These are phyloP conservation scores for Aspergillus sclerotialis DNA, from an alignment of 2,329 filamentous ascomycete genomes.

Conservation along the genomic window DNA sequence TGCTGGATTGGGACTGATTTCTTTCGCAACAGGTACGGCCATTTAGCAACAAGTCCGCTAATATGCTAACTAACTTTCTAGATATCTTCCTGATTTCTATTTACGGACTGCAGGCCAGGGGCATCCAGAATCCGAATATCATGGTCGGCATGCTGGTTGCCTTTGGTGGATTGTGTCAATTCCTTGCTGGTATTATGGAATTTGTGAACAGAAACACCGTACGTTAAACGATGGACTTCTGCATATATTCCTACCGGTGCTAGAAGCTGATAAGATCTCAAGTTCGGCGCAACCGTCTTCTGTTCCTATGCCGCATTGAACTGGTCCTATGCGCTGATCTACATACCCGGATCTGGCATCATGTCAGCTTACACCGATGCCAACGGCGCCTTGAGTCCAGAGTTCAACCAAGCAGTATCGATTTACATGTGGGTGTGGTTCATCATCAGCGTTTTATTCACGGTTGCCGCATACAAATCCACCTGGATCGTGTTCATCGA, in stretches of 20 bases:
- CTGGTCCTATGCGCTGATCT: slow-evolving; percentile 24
- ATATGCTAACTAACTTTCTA: neutral
- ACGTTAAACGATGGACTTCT: too few species aligned
- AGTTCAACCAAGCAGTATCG: slow-evolving; percentile 19
- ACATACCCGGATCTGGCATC: neutral
- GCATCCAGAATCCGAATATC: slow-evolving; percentile 18
- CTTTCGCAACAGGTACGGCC: slow-evolving; percentile 27
- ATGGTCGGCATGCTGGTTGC: slow-evolving; percentile 28
- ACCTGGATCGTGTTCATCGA: slow-evolving; percentile 19
- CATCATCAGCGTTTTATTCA: slow-evolving; percentile 20
- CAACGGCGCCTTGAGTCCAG: slow-evolving; percentile 15
- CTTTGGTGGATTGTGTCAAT: slow-evolving; percentile 29
- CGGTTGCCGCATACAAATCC: slow-evolving; percentile 15
- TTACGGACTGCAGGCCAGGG: slow-evolving; percentile 12
- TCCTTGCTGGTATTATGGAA: slow-evolving; percentile 20
- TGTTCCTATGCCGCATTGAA: slow-evolving; percentile 36
- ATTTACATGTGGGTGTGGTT: slow-evolving; percentile 24
- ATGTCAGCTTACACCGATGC: slow-evolving; percentile 30
- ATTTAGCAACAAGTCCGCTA: slow-evolving; percentile 1
- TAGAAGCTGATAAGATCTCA: neutral
- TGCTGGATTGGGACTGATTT: slow-evolving; percentile 28
- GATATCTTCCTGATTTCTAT: slow-evolving; percentile 15
- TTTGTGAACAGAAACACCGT: slow-evolving; percentile 16
- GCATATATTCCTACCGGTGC: too few species aligned
- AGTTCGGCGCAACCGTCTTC: slow-evolving; percentile 33